Base-by-base conservation (phyloP, 2,329 filamentous ascomycete species). In the Penicillium sp. region DNA sequence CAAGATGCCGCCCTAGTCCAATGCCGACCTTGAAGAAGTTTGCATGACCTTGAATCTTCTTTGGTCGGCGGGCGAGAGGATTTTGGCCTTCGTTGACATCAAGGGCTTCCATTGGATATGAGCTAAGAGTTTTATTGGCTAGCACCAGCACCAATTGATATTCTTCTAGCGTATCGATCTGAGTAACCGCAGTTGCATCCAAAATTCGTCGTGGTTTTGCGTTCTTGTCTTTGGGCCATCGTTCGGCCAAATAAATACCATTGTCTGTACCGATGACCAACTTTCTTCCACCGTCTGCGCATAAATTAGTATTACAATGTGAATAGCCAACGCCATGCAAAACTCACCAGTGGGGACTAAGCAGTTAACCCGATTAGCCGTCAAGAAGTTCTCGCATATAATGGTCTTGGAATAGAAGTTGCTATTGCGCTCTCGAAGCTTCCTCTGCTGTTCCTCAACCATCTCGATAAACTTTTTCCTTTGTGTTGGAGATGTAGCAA, bases 1-100 rank as follows among this genome's bases (percentile, higher is more conserved):
- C 94, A 54, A 99, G 81, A 70, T 97, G 94, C 60, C 94, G 85
- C 33, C 94, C 92, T 59, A 97, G 82, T 69, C 94, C 97, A 66
- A 97, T 95, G 40, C 94, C 94, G 18, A 91, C 89, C 76, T 95
- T 96, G 85, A 99, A 99, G 78, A 97, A 99, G 73, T 93, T 97
- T 74, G 93, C 95, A 75, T 97, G 92, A 66, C 90, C 96, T 73
- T 92, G 89, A 62, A 99, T 97, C 80, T 97, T 97, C 79, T 94
- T 93, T 8, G 91, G 91, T 43, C 91, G 85, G 72, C 94, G 96
- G 16, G 85, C 85, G 56, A 92, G 79, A 33, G 90, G 83, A 52
- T 87, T 87, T 59, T 83, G 81, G 48, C 79, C 78, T 67, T 97
- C 92, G 61, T 88, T 88, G 2, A 88, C 83, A 66, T 96, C 93